phyloP scores from a whole-genome alignment of 2,329 filamentous ascomycete species.

The Fusarium protoensiforme region DNA sequence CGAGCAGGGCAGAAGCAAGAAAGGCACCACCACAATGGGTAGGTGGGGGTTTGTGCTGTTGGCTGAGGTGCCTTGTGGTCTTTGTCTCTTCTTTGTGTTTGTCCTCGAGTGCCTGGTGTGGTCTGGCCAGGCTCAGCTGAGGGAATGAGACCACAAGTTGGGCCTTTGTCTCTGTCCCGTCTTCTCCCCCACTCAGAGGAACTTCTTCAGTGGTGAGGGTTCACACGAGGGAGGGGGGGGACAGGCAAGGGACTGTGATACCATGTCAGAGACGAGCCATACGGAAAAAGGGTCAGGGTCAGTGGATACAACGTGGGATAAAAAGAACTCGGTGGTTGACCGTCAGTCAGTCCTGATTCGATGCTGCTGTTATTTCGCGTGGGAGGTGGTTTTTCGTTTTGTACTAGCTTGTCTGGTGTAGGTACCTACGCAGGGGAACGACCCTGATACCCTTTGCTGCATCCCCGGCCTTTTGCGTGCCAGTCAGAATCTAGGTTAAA shows the following conservation, averaged over 20 bases:
- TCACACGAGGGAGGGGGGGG: neutral
- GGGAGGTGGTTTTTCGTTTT: neutral
- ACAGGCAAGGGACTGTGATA: neutral
- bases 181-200: neutral
- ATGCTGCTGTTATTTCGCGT: neutral
- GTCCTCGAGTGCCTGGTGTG: neutral
- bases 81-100: neutral
- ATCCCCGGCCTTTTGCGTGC: neutral
- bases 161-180: neutral
- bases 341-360: neutral
- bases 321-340: neutral
- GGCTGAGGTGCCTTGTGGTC: neutral
- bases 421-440: neutral
- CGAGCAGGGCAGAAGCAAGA: neutral
- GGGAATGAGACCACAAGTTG: neutral
- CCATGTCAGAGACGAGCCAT: neutral
- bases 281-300: neutral
- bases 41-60: slow-evolving; percentile 2
- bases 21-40: neutral
- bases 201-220: neutral
- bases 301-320: slow-evolving; percentile 1
- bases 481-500: neutral
- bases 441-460: neutral
- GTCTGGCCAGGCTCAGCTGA: neutral
- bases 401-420: neutral